phyloP scores from a whole-genome alignment of 208 protist genomes.

The Wallacemonas sp. region DNA sequence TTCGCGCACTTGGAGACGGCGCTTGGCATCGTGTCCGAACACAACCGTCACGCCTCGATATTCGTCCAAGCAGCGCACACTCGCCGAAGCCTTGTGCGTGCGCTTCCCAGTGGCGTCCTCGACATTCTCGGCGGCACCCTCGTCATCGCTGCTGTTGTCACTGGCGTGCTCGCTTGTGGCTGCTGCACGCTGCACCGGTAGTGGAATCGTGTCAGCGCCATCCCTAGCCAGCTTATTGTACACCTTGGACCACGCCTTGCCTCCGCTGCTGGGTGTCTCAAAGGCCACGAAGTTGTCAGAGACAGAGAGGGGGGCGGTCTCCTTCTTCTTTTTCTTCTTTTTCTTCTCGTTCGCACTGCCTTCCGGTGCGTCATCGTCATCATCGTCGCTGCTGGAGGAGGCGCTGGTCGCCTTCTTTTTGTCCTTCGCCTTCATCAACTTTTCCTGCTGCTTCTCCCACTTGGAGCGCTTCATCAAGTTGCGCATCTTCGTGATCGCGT shows the following conservation, averaged over 20 bases:
- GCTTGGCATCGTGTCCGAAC: constrained; percentile 84
- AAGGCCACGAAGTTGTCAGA: constrained; percentile 35
- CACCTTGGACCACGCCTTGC: constrained; percentile 47
- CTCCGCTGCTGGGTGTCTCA: constrained; percentile 26
- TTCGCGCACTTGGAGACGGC: constrained; percentile 54
- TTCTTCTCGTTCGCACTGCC: neutral
- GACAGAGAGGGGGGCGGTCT: constrained; percentile 24
- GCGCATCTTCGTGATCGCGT: constrained; percentile 60
- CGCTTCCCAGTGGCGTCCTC: neutral
- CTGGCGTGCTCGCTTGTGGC: neutral
- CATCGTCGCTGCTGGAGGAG: neutral
- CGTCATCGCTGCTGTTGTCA: constrained; percentile 2
- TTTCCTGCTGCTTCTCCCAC: constrained; percentile 16
- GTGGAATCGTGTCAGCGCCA: constrained; percentile 9
- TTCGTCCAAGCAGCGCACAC: neutral
- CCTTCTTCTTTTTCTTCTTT: constrained; percentile 20
- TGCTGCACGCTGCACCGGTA: neutral
- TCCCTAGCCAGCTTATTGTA: constrained; percentile 39
- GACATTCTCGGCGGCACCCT: neutral
- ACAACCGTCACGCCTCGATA: constrained; percentile 35
- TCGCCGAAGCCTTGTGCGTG: neutral
- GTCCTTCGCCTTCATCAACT: constrained; percentile 14
- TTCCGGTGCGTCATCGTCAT: neutral
- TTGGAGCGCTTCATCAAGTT: constrained; percentile 32
- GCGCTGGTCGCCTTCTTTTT: neutral